Base-by-base conservation (phyloP, 805 yeast genomes). In the Maudiozyma bulderi region DNA sequence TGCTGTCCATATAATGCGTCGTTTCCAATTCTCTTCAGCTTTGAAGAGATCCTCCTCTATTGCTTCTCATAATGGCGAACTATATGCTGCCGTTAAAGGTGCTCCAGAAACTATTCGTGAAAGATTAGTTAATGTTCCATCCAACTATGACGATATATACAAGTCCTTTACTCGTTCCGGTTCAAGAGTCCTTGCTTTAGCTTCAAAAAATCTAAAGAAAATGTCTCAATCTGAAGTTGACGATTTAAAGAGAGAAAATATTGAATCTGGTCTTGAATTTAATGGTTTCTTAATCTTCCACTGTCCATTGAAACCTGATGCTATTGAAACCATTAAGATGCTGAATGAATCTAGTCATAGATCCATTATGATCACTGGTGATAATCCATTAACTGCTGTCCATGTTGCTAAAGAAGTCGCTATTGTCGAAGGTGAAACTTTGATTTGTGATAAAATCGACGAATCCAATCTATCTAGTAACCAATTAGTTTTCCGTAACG, bases 301-400 rank as follows among this genome's bases (percentile, higher is more conserved):
- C 65, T 90, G 98, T 73, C 99, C 99, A 15, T 78, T 93, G 76
- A 93, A 93, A 68, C 76, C 75, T 37, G 99, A 93, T 70, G 99
- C 99, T 37, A 73, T 87, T 64, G 95, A 82, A 57, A 84, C 96
- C 40, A 82, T 93, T 57, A 75, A 80, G 61, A 91, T 89, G 97
- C 76, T 93, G 68, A 91, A 88, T 68, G 95, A 88, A 63, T 89
- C 97, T 0, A 81, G 91, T 48, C 99, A 93, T 67, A 88, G 99
- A 65, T 86, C 88, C 65, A 81, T 93, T 41, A 93, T 93, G 99
- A 93, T 93, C 58, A 93, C 99, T 45, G 99, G 99, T 75, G 99
- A 93, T 70, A 93, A 91, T 68, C 97, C 99, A 39, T 78, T 93
- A 63, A 93, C 99, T 56, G 99, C 99, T 33, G 93, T 93, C 52